Conservation (phyloP, 768 basidiomycete genomes). For the Holtermanniella nyarrowii region DNA sequence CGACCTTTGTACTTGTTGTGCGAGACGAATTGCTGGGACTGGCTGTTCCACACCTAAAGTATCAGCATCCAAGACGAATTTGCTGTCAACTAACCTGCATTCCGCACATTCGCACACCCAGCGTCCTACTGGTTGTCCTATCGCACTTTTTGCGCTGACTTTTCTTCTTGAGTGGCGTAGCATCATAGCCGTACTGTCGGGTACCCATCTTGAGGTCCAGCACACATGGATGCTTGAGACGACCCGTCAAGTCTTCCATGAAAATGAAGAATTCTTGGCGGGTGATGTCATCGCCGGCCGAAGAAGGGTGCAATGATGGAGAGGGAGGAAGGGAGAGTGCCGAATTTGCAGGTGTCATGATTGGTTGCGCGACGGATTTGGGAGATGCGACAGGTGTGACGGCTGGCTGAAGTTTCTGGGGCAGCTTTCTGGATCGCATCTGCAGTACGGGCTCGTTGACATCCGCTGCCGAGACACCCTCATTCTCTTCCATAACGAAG, state of each 20-base stretch:
- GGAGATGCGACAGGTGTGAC: neutral
- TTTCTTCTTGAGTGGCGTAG: conserved; percentile 82
- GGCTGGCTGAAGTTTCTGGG: neutral
- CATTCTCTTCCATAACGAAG: conserved; percentile 3
- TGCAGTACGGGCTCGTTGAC: conserved; percentile 2
- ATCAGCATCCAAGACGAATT: neutral
- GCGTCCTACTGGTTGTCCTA: conserved; percentile 76
- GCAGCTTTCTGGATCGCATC: conserved; percentile 1
- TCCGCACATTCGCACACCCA: conserved; percentile 90
- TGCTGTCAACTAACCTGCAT: conserved; percentile 70
- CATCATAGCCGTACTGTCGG: conserved; percentile 94
- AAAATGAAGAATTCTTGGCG: conserved; percentile 96
- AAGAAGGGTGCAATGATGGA: conserved; percentile 12
- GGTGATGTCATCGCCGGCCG: conserved; percentile 45
- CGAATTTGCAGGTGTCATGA: neutral
- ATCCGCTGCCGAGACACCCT: conserved; percentile 1
- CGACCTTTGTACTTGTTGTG: conserved; percentile 97
- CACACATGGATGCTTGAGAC: conserved; percentile 82
- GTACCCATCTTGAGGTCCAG: conserved; percentile 99
- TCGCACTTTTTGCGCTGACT: conserved; percentile 99
- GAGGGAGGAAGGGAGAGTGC: neutral
- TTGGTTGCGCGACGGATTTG: neutral
- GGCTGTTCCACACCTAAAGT: conserved; percentile 80
- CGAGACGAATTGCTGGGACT: conserved; percentile 69
- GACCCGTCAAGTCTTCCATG: conserved; percentile 96